These are phyloP conservation scores for Tolypocladium sp. DNA, from an alignment of 2,329 filamentous ascomycete genomes.

Conservation along the genomic window DNA sequence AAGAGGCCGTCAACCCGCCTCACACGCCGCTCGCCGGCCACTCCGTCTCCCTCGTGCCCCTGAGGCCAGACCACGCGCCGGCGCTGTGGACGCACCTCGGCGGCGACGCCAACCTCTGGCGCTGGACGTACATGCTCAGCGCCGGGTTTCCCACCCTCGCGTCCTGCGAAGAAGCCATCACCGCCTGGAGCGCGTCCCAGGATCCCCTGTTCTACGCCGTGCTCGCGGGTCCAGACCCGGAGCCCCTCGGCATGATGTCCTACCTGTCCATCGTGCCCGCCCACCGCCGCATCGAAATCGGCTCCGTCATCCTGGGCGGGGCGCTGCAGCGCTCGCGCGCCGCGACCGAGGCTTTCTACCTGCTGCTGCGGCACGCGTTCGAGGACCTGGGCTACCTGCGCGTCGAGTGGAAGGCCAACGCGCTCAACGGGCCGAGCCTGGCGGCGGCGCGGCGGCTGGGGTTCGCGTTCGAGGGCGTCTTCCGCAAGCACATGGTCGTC, in stretches of 20 bases:
- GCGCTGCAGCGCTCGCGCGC: constrained; percentile 41
- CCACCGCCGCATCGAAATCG: constrained; percentile 47
- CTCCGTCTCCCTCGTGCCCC: constrained; percentile 20
- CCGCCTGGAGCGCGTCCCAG: constrained; percentile 12
- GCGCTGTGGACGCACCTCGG: constrained; percentile 22
- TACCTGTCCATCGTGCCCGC: constrained; percentile 37
- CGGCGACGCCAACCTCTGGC: constrained; percentile 16
- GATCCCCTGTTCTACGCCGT: constrained; percentile 34
- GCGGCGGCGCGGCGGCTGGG: constrained; percentile 48
- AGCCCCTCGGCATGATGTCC: constrained; percentile 29
- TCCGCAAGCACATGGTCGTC: constrained; percentile 51
- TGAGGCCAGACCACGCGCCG: constrained; percentile 15
- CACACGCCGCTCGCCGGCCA: constrained; percentile 15
- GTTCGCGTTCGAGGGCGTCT: constrained; percentile 49
- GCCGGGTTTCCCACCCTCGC: constrained; percentile 11
- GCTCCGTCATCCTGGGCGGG: constrained; percentile 41
- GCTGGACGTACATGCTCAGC: constrained; percentile 25
- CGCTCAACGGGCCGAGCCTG: constrained; percentile 42
- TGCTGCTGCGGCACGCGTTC: constrained; percentile 45
- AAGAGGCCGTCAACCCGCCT: not conserved
- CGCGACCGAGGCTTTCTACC: constrained; percentile 49
- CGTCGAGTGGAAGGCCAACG: constrained; percentile 57
- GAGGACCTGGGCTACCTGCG: constrained; percentile 40
- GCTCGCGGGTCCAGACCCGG: too few species aligned
- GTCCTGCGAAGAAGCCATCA: constrained; percentile 10